These are phyloP conservation scores for Arachis stenosperma DNA, from an alignment of 306 rosid genomes.

Conservation along the genomic window DNA sequence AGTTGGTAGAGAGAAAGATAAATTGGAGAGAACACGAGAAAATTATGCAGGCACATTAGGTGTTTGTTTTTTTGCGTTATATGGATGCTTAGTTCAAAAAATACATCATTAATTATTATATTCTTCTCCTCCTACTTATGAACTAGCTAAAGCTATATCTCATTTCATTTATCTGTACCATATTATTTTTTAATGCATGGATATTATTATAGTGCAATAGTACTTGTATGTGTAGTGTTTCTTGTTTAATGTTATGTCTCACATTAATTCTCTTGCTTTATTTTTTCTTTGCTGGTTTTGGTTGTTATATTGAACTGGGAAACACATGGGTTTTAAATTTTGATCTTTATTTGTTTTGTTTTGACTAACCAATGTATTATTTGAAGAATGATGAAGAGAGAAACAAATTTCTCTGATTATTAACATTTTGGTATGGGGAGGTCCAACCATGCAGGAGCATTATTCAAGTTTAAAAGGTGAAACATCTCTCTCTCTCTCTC, in stretches of 20 bases:
- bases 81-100: slow-evolving; percentile 40
- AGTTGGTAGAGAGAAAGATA: slow-evolving; percentile 5
- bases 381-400: too few relatives aligned
- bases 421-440: slow-evolving; percentile 38
- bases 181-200: too few relatives aligned
- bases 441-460: slow-evolving; percentile 57
- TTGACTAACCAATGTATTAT: too few relatives aligned
- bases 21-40: not conserved
- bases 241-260: not conserved
- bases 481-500: slow-evolving; percentile 34
- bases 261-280: too few relatives aligned
- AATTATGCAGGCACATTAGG: slow-evolving; percentile 29
- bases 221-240: slow-evolving; percentile 25
- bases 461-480: slow-evolving; percentile 52
- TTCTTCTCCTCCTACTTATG: slow-evolving; percentile 38
- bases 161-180: slow-evolving; percentile 40
- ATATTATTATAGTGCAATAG: slow-evolving; percentile 27
- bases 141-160: slow-evolving; percentile 34
- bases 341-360: slow-evolving; percentile 17
- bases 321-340: too few relatives aligned
- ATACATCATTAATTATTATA: slow-evolving; percentile 39
- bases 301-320: too few relatives aligned
- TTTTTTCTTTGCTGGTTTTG: too few relatives aligned
- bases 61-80: slow-evolving; percentile 27
- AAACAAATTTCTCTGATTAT: not conserved